A percentile compares a stretch with the other conserved stretches of the same genome.
These are phyloP conservation scores for Myxozyma sirexii DNA, from an alignment of 805 yeast species.

Conservation along the genomic window DNA sequence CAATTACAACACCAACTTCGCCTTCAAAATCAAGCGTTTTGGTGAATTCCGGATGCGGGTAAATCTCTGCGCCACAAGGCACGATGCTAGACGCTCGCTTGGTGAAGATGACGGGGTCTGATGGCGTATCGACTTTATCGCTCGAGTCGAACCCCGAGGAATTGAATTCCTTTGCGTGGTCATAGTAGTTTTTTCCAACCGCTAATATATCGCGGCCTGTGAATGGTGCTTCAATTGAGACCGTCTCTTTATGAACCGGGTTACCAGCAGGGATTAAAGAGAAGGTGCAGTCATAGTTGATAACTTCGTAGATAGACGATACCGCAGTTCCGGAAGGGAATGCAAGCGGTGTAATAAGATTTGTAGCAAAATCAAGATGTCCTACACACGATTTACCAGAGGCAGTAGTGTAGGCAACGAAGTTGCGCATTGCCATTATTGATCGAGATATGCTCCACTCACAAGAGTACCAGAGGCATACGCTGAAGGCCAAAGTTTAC, in stretches of 20 bases:
- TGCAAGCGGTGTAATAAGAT: conserved; percentile 20
- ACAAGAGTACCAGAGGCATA: background rate
- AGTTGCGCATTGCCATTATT: background rate
- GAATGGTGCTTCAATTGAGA: conserved; percentile 14
- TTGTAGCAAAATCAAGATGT: conserved; percentile 17
- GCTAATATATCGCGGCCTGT: conserved; percentile 22
- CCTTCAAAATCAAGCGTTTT: conserved; percentile 53
- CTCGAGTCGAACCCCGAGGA: conserved; percentile 29
- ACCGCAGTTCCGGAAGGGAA: conserved; percentile 26
- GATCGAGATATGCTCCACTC: background rate
- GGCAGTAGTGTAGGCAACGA: conserved; percentile 1
- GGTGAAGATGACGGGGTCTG: conserved; percentile 25
- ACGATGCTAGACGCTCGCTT: conserved; percentile 22
- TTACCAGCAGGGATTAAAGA: background rate
- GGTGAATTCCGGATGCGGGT: conserved; percentile 20
- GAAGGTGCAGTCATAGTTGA: conserved; percentile 9
- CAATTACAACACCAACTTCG: conserved; percentile 58
- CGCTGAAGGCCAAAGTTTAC: background rate
- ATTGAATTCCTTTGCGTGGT: conserved; percentile 28
- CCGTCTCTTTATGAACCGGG: background rate
- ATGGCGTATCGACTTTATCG: conserved; percentile 26
- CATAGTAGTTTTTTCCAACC: conserved; percentile 29
- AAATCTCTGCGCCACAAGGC: conserved; percentile 18
- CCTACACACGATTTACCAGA: conserved; percentile 8
- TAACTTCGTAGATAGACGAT: conserved; percentile 21